Percentiles rank a stretch among this genome's conserved stretches.
Conservation (phyloP, 2,329 filamentous ascomycete genomes). For the Fusarium ambrosium region DNA sequence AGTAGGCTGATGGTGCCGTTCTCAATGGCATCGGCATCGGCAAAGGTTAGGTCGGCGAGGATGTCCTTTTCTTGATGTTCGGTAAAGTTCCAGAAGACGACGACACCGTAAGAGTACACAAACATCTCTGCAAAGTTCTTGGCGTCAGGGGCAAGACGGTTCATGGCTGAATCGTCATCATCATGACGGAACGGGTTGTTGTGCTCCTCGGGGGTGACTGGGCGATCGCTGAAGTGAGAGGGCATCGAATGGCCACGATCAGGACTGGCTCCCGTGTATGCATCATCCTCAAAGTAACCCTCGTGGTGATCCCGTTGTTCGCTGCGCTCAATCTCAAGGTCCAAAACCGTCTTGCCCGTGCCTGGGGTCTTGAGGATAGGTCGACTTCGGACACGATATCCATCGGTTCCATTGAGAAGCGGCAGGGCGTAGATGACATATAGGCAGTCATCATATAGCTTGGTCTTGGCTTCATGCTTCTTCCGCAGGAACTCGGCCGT, state of each 20-base stretch:
- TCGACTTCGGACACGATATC: slow-evolving; percentile 89
- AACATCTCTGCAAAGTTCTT: slow-evolving; percentile 95
- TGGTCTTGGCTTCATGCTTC: slow-evolving; percentile 90
- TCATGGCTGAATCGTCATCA: slow-evolving; percentile 64
- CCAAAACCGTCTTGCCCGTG: slow-evolving; percentile 87
- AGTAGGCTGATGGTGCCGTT: slow-evolving; percentile 76
- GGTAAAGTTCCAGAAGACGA: slow-evolving; percentile 99
- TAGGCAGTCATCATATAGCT: slow-evolving; percentile 97
- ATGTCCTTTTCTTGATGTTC: slow-evolving; percentile 97
- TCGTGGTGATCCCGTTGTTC: slow-evolving; percentile 91
- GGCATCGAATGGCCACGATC: slow-evolving; percentile 47
- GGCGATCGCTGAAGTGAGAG: slow-evolving; percentile 51
- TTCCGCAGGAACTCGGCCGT: slow-evolving; percentile 92
- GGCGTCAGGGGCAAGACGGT: slow-evolving; percentile 76
- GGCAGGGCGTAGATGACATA: slow-evolving; percentile 97
- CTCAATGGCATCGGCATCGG: slow-evolving; percentile 73
- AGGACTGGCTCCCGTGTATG: slow-evolving; percentile 59
- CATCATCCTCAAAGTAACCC: slow-evolving; percentile 86
- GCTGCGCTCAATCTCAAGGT: slow-evolving; percentile 95
- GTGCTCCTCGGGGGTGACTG: slow-evolving; percentile 47
- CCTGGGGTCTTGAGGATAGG: slow-evolving; percentile 94
- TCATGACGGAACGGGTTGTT: slow-evolving; percentile 49
- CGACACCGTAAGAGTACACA: slow-evolving; percentile 96
- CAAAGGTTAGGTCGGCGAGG: slow-evolving; percentile 93
- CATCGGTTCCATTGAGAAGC: slow-evolving; percentile 85